Percentiles rank a stretch among this genome's conserved stretches.
These are phyloP conservation scores for Spiraea crenata DNA, from an alignment of 331 rosid genomes.

Conservation along the genomic window DNA sequence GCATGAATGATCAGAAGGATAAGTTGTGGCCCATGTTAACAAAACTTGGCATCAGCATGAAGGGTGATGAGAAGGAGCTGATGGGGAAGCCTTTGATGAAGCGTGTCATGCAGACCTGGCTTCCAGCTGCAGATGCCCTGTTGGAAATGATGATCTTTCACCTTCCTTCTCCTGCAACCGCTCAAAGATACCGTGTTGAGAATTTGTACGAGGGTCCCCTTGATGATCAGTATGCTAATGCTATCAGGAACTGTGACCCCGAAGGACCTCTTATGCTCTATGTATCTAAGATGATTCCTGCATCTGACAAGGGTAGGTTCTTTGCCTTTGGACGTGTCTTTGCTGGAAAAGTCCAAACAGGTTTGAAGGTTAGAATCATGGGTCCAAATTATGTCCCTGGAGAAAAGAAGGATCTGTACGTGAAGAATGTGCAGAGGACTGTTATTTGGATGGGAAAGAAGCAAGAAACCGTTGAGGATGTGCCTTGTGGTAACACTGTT, in stretches of 20 bases:
- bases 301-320: slow-evolving; percentile 90
- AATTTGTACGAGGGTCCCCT: slow-evolving; percentile 91
- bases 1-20: slow-evolving; percentile 92
- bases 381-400: slow-evolving; percentile 90
- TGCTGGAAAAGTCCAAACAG: slow-evolving; percentile 76
- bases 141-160: slow-evolving; percentile 92
- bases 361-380: slow-evolving; percentile 94
- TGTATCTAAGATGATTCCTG: slow-evolving; percentile 94
- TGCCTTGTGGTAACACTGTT: slow-evolving; percentile 89
- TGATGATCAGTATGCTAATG: slow-evolving; percentile 69
- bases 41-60: slow-evolving; percentile 71
- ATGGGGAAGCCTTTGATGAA: slow-evolving; percentile 83
- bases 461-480: slow-evolving; percentile 88
- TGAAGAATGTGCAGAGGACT: slow-evolving; percentile 81
- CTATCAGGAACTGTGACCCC: slow-evolving; percentile 77
- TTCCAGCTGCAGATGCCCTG: slow-evolving; percentile 68
- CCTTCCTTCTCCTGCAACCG: slow-evolving; percentile 67
- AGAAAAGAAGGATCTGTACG: slow-evolving; percentile 77
- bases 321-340: slow-evolving; percentile 90
- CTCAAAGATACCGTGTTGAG: slow-evolving; percentile 85
- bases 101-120: slow-evolving; percentile 95
- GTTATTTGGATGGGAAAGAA: slow-evolving; percentile 96
- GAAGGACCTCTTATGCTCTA: slow-evolving; percentile 93
- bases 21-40: slow-evolving; percentile 89
- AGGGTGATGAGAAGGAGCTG: slow-evolving; percentile 69